Percentiles rank a stretch among this genome's conserved stretches.
Conservation (phyloP, 164 flowering plant genomes). For the Berberis vulgaris region DNA sequence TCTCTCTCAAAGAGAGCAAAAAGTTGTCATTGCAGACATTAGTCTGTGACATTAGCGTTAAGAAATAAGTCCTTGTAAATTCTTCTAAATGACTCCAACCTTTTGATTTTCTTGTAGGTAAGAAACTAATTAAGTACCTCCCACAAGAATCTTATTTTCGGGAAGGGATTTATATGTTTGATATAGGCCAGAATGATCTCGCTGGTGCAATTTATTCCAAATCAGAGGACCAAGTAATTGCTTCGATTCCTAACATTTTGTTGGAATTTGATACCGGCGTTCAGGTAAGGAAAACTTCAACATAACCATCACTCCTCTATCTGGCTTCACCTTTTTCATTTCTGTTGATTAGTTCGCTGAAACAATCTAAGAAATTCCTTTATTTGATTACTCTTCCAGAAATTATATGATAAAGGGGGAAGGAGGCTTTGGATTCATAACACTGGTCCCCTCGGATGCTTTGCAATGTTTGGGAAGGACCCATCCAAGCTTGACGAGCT, state of each 20-base stretch:
- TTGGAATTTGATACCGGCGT: slow-evolving; percentile 62
- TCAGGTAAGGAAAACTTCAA: slow-evolving; percentile 29
- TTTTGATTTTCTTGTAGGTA: slow-evolving; percentile 29
- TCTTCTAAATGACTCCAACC: neutral
- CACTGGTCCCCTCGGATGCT: slow-evolving; percentile 91
- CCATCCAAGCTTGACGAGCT: slow-evolving; percentile 67
- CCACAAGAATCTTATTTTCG: slow-evolving; percentile 50
- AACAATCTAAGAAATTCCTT: neutral
- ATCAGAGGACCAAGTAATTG: slow-evolving; percentile 72
- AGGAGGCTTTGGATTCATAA: slow-evolving; percentile 90
- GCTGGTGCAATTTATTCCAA: slow-evolving; percentile 84
- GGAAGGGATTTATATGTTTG: slow-evolving; percentile 81
- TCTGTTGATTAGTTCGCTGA: neutral
- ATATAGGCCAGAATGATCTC: slow-evolving; percentile 93
- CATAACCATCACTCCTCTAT: neutral
- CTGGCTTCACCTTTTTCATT: no score
- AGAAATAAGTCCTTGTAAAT: no score
- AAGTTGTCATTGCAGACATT: no score
- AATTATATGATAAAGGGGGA: slow-evolving; percentile 63
- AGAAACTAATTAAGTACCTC: slow-evolving; percentile 38
- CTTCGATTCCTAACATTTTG: slow-evolving; percentile 64
- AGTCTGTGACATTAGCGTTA: no score
- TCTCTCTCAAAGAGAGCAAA: no score
- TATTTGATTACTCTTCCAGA: slow-evolving; percentile 24
- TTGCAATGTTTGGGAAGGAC: slow-evolving; percentile 69